phyloP scores from a whole-genome alignment of 2,329 filamentous ascomycete species.

The Fusarium xylarioides region DNA sequence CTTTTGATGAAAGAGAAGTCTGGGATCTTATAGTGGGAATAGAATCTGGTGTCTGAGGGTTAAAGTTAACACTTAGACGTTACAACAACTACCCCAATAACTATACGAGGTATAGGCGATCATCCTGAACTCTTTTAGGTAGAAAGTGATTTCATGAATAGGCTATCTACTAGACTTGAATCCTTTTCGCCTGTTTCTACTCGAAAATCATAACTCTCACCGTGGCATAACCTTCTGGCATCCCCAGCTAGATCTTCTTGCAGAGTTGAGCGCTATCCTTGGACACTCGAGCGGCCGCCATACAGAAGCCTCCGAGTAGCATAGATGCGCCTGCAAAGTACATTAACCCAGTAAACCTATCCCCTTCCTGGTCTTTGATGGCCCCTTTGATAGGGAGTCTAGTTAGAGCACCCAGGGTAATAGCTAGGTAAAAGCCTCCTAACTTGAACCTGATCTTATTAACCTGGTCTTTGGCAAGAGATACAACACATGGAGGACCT shows the following conservation, averaged over 20 bases:
- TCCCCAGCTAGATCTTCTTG: background rate
- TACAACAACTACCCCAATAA: background rate
- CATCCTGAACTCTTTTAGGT: background rate
- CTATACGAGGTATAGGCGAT: background rate
- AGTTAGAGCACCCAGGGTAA: background rate
- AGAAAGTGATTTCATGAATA: background rate
- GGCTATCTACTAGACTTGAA: background rate
- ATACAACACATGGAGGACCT: background rate
- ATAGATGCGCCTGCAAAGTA: background rate
- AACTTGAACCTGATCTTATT: background rate
- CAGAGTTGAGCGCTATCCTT: background rate
- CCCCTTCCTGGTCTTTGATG: background rate
- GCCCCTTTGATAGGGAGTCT: background rate
- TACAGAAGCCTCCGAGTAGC: background rate
- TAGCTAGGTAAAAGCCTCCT: background rate
- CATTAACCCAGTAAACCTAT: background rate
- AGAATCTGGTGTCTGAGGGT: no score
- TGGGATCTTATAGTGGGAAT: no score
- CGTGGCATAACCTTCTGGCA: no score
- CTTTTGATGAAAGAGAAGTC: no score
- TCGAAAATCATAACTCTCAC: no score
- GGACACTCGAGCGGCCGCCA: background rate
- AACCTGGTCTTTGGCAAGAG: background rate
- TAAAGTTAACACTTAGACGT: background rate
- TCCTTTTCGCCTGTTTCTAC: no score